phyloP scores from a whole-genome alignment of 2,329 filamentous ascomycete genomes.

The Neonectria ditissima region DNA sequence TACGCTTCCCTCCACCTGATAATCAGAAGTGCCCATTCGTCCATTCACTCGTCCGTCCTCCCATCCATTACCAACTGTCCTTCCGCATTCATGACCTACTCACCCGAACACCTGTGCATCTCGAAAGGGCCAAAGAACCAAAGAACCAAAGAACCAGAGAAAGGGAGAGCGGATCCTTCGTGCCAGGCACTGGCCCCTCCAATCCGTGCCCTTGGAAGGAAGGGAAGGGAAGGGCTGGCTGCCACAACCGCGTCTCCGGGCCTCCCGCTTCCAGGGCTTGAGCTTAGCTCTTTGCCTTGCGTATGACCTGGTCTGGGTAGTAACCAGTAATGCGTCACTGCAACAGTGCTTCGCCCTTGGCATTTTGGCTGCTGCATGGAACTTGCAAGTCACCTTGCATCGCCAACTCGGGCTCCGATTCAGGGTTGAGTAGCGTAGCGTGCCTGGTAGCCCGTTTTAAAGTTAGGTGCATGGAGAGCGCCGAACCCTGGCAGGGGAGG shows the following conservation, averaged over 20 bases:
- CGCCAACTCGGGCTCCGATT: not conserved
- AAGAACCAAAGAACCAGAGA: too few species aligned
- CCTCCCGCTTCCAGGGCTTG: conserved; percentile 1
- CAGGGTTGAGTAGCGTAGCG: conserved; percentile 4
- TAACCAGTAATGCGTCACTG: conserved; percentile 4
- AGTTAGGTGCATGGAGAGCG: conserved; percentile 32
- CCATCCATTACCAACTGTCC: not conserved
- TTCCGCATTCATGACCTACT: not conserved
- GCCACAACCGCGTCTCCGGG: conserved; percentile 9
- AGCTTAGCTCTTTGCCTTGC: not conserved
- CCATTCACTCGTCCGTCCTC: not conserved
- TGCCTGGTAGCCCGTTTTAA: conserved; percentile 29
- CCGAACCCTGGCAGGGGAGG: conserved; percentile 23
- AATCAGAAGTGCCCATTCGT: not conserved
- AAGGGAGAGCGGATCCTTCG: conserved; percentile 4
- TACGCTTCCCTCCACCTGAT: conserved; percentile 3
- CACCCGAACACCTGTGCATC: not conserved
- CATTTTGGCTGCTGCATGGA: conserved; percentile 1
- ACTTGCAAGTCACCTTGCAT: not conserved
- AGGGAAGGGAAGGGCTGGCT: not conserved
- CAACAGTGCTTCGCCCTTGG: conserved; percentile 7
- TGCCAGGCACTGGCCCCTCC: conserved; percentile 1
- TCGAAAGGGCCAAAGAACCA: not conserved
- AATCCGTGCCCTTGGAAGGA: conserved; percentile 10
- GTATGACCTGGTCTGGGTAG: not conserved